Evolutionary conservation across 73 alveolate genomes (phyloP), one percentile per base, ranked within the genome.

Genomic region (Strombidium stylifer): DNA sequence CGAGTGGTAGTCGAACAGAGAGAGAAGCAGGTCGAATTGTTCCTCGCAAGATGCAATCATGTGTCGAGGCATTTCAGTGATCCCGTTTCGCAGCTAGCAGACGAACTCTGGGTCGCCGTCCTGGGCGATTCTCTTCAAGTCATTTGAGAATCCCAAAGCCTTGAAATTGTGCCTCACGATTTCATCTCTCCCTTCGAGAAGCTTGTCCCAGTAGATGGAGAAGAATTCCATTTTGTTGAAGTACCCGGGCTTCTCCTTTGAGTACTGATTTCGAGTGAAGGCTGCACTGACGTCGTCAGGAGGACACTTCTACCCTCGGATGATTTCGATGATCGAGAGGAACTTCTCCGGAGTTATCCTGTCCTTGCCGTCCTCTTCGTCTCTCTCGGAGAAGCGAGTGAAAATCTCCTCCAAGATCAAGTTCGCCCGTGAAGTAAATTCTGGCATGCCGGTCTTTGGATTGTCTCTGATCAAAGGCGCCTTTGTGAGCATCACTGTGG

Each of bases 141-240:
- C 96, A 32, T 52, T 41, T 74, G 95, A 72, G 50, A 73, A 87
- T 44, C 68, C 74, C 16, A 69, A 86, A 10, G 95, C 69, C 8
- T 27, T 21, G 2, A 91, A 67, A 54, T 91, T 91, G n/a, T 77
- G 45, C 74, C 98, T 72, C 15, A 91, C 98, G 3, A 82, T 85
- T 10, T 72, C 76, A 39, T 65, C 86, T 48, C 80, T 87, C 12
- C 50, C 51, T 4, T 65, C 31, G 35, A 82, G 58, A 24, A 93
- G 54, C 18, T 49, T 57, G 56, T 82, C 67, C 69, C 88, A 91
- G 49, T 87, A 91, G 11, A 70, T 86, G 0, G 84, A 28, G 48
- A 91, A 91, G 27, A 74, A 87, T 12, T 56, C 81, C 32, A 54
- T 41, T 5, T 54, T 50, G 0, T 87, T 58, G 7, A 58, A 73